Evolutionary conservation across 108 stramenopile species (phyloP), one percentile per base, ranked within the genome.

Genomic region (Cyclotella baltica): DNA sequence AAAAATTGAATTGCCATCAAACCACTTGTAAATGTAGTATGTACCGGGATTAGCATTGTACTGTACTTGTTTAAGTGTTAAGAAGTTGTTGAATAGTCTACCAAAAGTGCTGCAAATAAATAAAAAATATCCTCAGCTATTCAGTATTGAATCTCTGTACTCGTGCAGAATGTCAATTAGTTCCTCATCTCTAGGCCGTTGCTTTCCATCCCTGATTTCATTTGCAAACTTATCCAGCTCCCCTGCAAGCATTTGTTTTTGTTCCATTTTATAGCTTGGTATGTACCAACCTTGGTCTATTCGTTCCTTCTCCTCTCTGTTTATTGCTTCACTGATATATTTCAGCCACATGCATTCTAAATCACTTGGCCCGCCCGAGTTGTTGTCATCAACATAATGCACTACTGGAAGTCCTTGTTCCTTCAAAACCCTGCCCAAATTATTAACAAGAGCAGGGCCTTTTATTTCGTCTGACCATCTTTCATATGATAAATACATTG

Each of bases 321-420:
- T 27, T 2, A 64, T 58, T 0, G 71, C 47, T 48, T 74, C 74
- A 43, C 65, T 75, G 27, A 77, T 23, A 25, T 70, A 28, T 33
- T 76, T 71, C 25, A 35, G 22, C 88, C 86, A 90, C 46, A 87
- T 78, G 59, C 88, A 90, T 55, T 81, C 78, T 19, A 87, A 38
- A 38, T 55, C 74, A 19, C 37, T 67, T 28, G 50, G 31, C 18
- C 43, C 28, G 56, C 43, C 53, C 18, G 47, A 13, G 34, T 64
- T 31, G 18, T 47, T 9, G 3, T 77, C 62, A 35, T 70, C 66
- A 48, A 4, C 4, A 25, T 75, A 35, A 18, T 84, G 67, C 25
- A 80, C 58, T 5, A 85, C 81, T 50, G 83, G 76, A 61, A 85
- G 87, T n/a, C 87, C 89, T 25, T 83, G 73, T 38, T 68, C 33